phyloP scores from a whole-genome alignment of 495 filamentous ascomycete genomes.

The Tuber melanosporum region DNA sequence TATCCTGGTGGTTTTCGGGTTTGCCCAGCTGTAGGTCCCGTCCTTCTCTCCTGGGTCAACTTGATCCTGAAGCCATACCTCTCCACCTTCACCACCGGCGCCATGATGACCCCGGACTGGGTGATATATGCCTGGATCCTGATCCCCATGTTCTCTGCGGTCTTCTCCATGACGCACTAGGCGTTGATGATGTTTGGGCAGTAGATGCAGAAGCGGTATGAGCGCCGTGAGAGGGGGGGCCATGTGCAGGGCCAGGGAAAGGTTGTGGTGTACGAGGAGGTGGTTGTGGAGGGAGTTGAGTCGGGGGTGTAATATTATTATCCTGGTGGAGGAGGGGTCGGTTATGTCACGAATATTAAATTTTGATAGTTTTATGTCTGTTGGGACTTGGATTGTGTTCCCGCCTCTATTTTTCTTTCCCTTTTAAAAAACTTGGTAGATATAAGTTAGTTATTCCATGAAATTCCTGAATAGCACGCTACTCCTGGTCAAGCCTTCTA shows the following conservation, averaged over 20 bases:
- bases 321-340: background rate
- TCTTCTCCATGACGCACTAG: constrained; percentile 44
- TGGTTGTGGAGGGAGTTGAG: background rate
- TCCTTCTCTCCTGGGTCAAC: constrained; percentile 47
- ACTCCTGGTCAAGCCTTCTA: background rate
- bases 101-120: constrained; percentile 48
- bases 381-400: background rate
- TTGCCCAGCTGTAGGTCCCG: constrained; percentile 5
- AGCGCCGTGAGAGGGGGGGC: constrained; percentile 25
- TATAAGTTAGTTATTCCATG: background rate
- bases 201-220: constrained; percentile 46
- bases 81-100: constrained; percentile 47
- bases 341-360: background rate
- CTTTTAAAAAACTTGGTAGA: too few relatives aligned
- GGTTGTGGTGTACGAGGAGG: constrained; percentile 12
- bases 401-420: too few relatives aligned
- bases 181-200: constrained; percentile 42
- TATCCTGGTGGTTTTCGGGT: constrained; percentile 9
- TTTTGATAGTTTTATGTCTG: background rate
- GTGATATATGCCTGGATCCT: constrained; percentile 41
- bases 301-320: background rate
- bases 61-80: constrained; percentile 51
- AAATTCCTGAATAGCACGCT: background rate
- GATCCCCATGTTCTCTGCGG: constrained; percentile 47
- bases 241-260: constrained; percentile 5